phyloP scores from a whole-genome alignment of 2,329 filamentous ascomycete species.

The Penicillium sp. region DNA sequence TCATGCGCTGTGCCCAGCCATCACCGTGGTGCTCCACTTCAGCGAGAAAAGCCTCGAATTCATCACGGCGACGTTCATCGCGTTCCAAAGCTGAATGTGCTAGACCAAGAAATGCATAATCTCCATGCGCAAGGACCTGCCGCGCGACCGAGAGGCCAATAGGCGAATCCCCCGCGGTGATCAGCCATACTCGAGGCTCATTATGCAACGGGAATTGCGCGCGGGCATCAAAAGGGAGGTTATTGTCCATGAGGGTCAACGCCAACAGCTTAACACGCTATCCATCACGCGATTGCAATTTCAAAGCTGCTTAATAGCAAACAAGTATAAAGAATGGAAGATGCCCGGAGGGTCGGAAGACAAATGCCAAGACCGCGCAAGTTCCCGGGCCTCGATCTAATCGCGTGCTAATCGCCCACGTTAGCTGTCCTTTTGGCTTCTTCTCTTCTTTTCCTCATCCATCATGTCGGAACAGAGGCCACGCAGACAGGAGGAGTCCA shows the following conservation, averaged over 20 bases:
- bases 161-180: slow-evolving; percentile 83
- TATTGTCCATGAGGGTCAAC: slow-evolving; percentile 35
- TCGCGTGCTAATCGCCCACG: background rate
- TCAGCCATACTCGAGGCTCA: slow-evolving; percentile 83
- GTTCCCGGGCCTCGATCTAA: slow-evolving; percentile 13
- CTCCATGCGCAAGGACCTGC: slow-evolving; percentile 82
- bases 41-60: slow-evolving; percentile 77
- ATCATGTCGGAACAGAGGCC: slow-evolving; percentile 44
- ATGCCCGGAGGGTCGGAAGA: slow-evolving; percentile 2
- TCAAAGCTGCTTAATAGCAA: background rate
- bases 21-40: slow-evolving; percentile 63
- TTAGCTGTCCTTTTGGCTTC: slow-evolving; percentile 13
- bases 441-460: slow-evolving; percentile 13
- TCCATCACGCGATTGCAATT: slow-evolving; percentile 29
- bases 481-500: slow-evolving; percentile 37
- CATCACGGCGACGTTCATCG: slow-evolving; percentile 70
- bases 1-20: slow-evolving; percentile 77
- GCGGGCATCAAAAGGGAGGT: slow-evolving; percentile 35
- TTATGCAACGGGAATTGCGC: slow-evolving; percentile 60
- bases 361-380: slow-evolving; percentile 9
- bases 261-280: slow-evolving; percentile 25
- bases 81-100: slow-evolving; percentile 73
- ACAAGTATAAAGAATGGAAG: slow-evolving; percentile 2
- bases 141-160: slow-evolving; percentile 79
- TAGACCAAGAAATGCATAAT: slow-evolving; percentile 83